phyloP scores from a whole-genome alignment of 768 basidiomycete species.

The Trametes meyenii region DNA sequence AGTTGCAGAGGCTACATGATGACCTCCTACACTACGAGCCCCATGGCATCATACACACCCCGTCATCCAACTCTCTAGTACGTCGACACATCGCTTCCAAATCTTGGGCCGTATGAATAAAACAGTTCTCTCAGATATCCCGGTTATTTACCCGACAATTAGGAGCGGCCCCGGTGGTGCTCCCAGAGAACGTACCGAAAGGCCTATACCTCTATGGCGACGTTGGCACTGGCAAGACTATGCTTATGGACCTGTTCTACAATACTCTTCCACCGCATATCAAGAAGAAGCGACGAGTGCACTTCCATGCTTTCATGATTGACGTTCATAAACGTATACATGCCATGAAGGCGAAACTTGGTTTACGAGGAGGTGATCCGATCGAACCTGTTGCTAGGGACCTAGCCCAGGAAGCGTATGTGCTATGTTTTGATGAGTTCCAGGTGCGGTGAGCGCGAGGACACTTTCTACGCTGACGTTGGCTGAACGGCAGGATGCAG shows the following conservation, averaged over 20 bases:
- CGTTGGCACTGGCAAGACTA: conserved; percentile 96
- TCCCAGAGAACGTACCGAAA: conserved; percentile 65
- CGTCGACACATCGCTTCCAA: conserved; percentile 4
- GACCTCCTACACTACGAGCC: conserved; percentile 71
- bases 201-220: conserved; percentile 96
- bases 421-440: conserved; percentile 98
- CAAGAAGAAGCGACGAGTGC: conserved; percentile 81
- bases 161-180: conserved; percentile 28
- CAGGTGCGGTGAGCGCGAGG: conserved; percentile 59
- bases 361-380: conserved; percentile 73
- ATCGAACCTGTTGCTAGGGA: conserved; percentile 87
- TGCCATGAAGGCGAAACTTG: conserved; percentile 73
- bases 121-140: conserved; percentile 24
- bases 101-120: neutral
- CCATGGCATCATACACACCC: conserved; percentile 54
- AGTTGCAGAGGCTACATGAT: conserved; percentile 80
- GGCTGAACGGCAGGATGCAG: conserved; percentile 39
- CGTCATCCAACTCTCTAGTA: conserved; percentile 38
- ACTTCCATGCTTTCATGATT: conserved; percentile 99
- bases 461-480: neutral
- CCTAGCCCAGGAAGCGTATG: conserved; percentile 78
- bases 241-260: conserved; percentile 99
- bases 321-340: conserved; percentile 96
- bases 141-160: conserved; percentile 36
- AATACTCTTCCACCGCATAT: conserved; percentile 71